These are phyloP conservation scores for Hypoxylon sp. DNA, from an alignment of 2,329 filamentous ascomycete genomes.

Conservation along the genomic window DNA sequence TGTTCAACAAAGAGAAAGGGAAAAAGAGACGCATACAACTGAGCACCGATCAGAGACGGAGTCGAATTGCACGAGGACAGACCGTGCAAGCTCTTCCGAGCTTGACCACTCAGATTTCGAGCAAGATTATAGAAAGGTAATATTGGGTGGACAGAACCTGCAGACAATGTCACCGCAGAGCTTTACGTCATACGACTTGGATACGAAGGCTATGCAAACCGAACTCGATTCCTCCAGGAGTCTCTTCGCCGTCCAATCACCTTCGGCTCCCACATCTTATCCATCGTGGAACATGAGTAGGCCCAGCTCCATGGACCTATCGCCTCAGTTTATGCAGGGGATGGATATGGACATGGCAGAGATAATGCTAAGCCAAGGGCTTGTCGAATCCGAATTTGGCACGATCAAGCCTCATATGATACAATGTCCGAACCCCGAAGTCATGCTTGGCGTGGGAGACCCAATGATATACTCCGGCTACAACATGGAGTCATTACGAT, in stretches of 20 bases:
- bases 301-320: slow-evolving; percentile 55
- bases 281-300: slow-evolving; percentile 56
- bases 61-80: slow-evolving; percentile 57
- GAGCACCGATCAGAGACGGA: slow-evolving; percentile 57
- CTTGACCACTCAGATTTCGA: slow-evolving; percentile 70
- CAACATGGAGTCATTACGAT: slow-evolving; percentile 57
- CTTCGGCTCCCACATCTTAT: slow-evolving; percentile 51
- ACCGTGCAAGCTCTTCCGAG: slow-evolving; percentile 69
- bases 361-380: slow-evolving; percentile 64
- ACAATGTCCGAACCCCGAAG: slow-evolving; percentile 66
- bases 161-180: slow-evolving; percentile 69
- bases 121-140: slow-evolving; percentile 66
- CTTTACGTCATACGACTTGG: slow-evolving; percentile 63
- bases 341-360: slow-evolving; percentile 59
- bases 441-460: slow-evolving; percentile 71
- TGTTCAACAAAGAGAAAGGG: slow-evolving; percentile 60
- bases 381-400: slow-evolving; percentile 67
- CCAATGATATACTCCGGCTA: slow-evolving; percentile 72
- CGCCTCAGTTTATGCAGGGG: slow-evolving; percentile 62
- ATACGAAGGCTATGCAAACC: slow-evolving; percentile 51
- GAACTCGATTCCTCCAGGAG: slow-evolving; percentile 50
- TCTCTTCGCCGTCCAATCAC: slow-evolving; percentile 52
- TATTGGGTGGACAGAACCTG: slow-evolving; percentile 61
- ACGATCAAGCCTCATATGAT: slow-evolving; percentile 70
- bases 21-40: slow-evolving; percentile 52